A percentile compares a stretch with the other conserved stretches of the same genome.
Conservation (phyloP, 164 flowering plant genomes). For the Macadamia tetraphylla region DNA sequence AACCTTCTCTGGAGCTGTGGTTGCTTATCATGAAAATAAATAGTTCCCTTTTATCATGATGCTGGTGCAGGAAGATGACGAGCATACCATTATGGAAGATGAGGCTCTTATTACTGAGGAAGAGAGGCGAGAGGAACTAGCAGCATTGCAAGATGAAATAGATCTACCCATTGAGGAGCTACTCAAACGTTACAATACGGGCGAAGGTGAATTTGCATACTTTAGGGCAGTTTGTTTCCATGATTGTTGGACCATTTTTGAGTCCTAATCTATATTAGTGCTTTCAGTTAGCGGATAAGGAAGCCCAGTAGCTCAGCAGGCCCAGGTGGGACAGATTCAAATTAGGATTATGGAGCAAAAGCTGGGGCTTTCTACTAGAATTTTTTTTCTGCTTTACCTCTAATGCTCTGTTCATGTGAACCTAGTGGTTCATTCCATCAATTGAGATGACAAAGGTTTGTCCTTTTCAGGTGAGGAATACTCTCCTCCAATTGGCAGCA, state of each 20-base stretch:
- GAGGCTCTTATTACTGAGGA: constrained; percentile 81
- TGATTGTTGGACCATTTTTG: neutral
- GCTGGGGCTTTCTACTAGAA: neutral
- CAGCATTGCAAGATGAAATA: constrained; percentile 66
- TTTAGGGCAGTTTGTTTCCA: neutral
- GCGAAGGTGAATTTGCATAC: constrained; percentile 31
- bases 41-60: constrained; percentile 12
- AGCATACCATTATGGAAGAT: constrained; percentile 88
- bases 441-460: constrained; percentile 4
- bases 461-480: constrained; percentile 29
- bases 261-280: constrained; percentile 16
- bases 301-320: constrained; percentile 24
- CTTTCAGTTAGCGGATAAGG: constrained; percentile 47
- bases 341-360: constrained; percentile 19
- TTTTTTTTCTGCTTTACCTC: constrained; percentile 10
- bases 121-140: constrained; percentile 85
- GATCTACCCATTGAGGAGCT: constrained; percentile 89
- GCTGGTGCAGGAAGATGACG: constrained; percentile 90
- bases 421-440: constrained; percentile 1
- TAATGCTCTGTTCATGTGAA: constrained; percentile 3
- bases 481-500: constrained; percentile 15
- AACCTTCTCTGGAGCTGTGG: neutral
- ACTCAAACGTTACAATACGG: constrained; percentile 54
- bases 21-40: neutral
- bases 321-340: constrained; percentile 13